Base-by-base conservation (phyloP, 2,329 filamentous ascomycete genomes). In the Cladophialophora exuberans region DNA sequence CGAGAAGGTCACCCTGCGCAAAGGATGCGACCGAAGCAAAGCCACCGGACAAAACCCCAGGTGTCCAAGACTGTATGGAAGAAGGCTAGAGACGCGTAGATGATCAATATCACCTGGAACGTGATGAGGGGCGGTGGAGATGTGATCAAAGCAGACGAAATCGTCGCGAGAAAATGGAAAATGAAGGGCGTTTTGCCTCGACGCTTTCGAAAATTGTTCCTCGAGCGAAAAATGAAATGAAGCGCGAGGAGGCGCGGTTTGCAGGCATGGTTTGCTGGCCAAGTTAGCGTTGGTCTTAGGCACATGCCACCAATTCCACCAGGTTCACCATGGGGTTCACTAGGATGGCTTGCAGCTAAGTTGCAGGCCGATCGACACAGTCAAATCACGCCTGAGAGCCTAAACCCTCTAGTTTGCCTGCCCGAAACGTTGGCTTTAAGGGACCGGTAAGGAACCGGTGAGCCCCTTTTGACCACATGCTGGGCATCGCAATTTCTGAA, bases 81-180 rank as follows among this genome's bases (percentile, higher is more conserved):
- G 20, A 18, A 26, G 33, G 4, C n/a, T 17, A 41, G 26, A 42
- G 33, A 57, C 51, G 54, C 46, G 57, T 47, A 13, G 28, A 49
- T 44, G 30, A 28, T 3, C 17, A 47, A 18, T 28, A 28, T 3
- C 17, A 47, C 17, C 25, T 46, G 38, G 33, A 23, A 52, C 35
- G 31, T 56, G 52, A 39, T 42, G 44, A 48, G 51, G 42, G 52
- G 39, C 45, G 61, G 65, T 67, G 44, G 65, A 65, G 63, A 70
- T 71, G 49, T 68, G 69, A 68, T 44, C 50, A 52, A 44, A 22
- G 33, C 33, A 50, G 47, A 31, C 35, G 52, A 44, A 33, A 48
- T 52, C n/a, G n/a, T n/a, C n/a, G n/a, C n/a, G n/a, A n/a, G n/a
- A 48, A 52, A 49, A 55, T 53, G 49, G 49, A 38, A 51, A 52